These are phyloP conservation scores for Pleomassaria siparia DNA, from an alignment of 2,329 filamentous ascomycete species.

Conservation along the genomic window DNA sequence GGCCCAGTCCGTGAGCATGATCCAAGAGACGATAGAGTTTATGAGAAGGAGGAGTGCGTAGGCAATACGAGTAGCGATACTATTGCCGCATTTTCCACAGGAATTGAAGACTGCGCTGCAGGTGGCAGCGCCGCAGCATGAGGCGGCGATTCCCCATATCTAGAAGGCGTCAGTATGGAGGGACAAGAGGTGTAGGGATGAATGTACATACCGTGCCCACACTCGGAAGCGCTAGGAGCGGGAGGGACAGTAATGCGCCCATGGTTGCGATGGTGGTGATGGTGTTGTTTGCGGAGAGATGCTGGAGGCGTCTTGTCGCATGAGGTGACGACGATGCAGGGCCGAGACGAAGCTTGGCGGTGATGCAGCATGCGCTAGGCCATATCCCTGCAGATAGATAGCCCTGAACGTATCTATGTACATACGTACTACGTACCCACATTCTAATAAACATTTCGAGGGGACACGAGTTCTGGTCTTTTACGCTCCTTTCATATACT, in stretches of 20 bases:
- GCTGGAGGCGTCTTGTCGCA: background rate
- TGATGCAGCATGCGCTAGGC: background rate
- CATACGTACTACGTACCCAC: too few relatives aligned
- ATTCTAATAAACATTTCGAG: too few relatives aligned
- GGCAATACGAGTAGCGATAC: conserved; percentile 94
- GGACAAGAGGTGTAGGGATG: conserved; percentile 8
- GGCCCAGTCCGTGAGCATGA: conserved; percentile 98
- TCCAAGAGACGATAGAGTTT: conserved; percentile 97
- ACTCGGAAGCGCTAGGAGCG: conserved; percentile 85
- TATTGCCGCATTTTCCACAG: conserved; percentile 96
- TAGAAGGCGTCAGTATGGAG: conserved; percentile 41
- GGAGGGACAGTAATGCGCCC: conserved; percentile 89
- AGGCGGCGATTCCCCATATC: conserved; percentile 77
- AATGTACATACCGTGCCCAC: conserved; percentile 71
- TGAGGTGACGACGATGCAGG: background rate
- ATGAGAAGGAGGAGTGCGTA: conserved; percentile 92
- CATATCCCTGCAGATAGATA: too few relatives aligned
- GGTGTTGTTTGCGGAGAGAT: conserved; percentile 4
- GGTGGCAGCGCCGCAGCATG: conserved; percentile 94
- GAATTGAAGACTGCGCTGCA: conserved; percentile 95
- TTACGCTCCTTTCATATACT: background rate
- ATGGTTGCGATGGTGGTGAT: conserved; percentile 53
- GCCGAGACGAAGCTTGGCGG: background rate
- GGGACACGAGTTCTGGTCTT: background rate
- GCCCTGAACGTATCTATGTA: too few relatives aligned